Conservation (phyloP, 768 basidiomycete species). For the Collybiopsis confluens region DNA sequence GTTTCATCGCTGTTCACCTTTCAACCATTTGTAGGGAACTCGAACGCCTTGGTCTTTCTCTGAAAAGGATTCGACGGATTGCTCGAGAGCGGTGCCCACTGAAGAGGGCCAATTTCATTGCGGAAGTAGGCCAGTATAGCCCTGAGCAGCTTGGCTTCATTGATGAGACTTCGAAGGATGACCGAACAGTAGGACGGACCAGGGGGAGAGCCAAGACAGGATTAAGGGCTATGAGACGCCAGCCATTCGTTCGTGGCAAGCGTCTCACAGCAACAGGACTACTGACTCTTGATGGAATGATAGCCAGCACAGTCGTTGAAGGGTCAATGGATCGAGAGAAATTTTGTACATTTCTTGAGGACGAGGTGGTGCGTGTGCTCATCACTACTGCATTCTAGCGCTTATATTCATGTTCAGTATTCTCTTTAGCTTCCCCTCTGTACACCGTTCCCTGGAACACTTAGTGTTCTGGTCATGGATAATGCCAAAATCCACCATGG, state of each 20-base stretch:
- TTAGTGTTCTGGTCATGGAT: slow-evolving; percentile 21
- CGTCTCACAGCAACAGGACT: slow-evolving; percentile 9
- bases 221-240: slow-evolving; percentile 17
- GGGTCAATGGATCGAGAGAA: slow-evolving; percentile 11
- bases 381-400: too few species aligned
- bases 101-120: slow-evolving; percentile 19
- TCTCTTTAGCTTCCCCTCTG: neutral
- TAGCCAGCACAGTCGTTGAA: slow-evolving; percentile 10
- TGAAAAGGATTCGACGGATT: slow-evolving; percentile 28
- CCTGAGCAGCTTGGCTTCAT: slow-evolving; percentile 30
- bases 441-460: slow-evolving; percentile 12
- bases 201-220: slow-evolving; percentile 21
- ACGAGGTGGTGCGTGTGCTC: slow-evolving; percentile 11
- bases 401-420: too few species aligned
- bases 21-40: slow-evolving; percentile 27
- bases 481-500: neutral
- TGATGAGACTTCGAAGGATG: too few species aligned
- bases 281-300: slow-evolving; percentile 14
- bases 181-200: slow-evolving; percentile 15
- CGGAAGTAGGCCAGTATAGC: slow-evolving; percentile 22
- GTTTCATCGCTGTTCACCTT: slow-evolving; percentile 29
- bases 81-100: slow-evolving; percentile 26
- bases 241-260: too few species aligned
- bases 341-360: slow-evolving; percentile 9
- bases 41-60: slow-evolving; percentile 17